A percentile compares a stretch with the other conserved stretches of the same genome.
phyloP scores from a whole-genome alignment of 176 grass and related monocot genomes.

The Thinopyrum elongatum region DNA sequence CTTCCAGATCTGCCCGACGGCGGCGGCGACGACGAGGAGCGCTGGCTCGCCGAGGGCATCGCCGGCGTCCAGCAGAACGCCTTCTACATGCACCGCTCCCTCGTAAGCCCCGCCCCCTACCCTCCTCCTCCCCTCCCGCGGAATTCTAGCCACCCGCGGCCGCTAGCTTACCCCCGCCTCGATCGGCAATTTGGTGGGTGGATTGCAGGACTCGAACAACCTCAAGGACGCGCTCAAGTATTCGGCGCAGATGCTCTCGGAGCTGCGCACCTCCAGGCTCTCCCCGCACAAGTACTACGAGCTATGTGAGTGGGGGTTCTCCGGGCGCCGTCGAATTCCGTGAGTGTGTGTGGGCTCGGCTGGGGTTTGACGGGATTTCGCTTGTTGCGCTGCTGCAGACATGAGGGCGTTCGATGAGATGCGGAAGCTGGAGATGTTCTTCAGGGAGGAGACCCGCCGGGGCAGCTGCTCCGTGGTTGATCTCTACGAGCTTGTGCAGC shows the following conservation, averaged over 20 bases:
- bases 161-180: constrained; percentile 1
- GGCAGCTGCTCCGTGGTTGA: constrained; percentile 86
- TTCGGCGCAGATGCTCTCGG: constrained; percentile 99
- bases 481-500: constrained; percentile 94
- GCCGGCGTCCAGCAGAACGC: constrained; percentile 97
- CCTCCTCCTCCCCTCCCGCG: neutral
- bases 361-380: constrained; percentile 25
- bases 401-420: constrained; percentile 98
- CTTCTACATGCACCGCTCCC: constrained; percentile 97
- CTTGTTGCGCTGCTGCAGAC: constrained; percentile 39
- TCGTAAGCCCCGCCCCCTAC: constrained; percentile 48
- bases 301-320: constrained; percentile 51
- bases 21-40: constrained; percentile 85
- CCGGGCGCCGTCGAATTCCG: neutral
- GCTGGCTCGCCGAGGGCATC: constrained; percentile 97
- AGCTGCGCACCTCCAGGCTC: constrained; percentile 90
- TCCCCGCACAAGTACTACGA: constrained; percentile 99
- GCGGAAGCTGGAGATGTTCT: constrained; percentile 99
- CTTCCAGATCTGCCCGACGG: constrained; percentile 60
- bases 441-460: constrained; percentile 78
- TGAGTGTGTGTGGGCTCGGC: neutral
- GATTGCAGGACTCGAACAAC: constrained; percentile 82
- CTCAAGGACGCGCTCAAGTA: constrained; percentile 97
- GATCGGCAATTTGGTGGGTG: constrained; percentile 19
- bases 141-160: neutral